Base-by-base conservation (phyloP, 192 early-diverging fungal genomes). In the Rhizophlyctis rosea region DNA sequence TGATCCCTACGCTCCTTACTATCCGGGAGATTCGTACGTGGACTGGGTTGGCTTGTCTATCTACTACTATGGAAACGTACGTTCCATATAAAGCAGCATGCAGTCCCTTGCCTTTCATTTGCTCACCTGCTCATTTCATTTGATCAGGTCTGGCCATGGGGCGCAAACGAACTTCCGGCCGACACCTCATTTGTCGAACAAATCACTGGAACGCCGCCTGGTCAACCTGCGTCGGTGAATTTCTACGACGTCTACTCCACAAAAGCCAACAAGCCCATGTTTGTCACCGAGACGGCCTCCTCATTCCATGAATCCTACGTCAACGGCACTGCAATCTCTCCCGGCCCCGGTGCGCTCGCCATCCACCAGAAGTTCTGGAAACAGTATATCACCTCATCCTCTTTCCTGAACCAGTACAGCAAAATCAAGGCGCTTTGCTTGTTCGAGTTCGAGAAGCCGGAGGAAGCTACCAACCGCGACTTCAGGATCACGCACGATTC, bases 1-100 rank as follows among this genome's bases (percentile, higher is more conserved):
- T 51, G 74, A 76, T 48, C 70, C 74, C 7, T 76, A 76, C 54
- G 4, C 48, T 21, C 67, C 74, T 21, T 76, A 73, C 56, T 76
- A 51, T 30, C 75, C 75, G 39, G 70, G 71, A 3, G 51, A 72
- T 31, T 36, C 48, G 59, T 62, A 61, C 54, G 72, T 73, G 23
- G 72, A 73, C 57, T 73, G 67, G 67, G 72, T 73, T 24, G 68
- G 72, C 4, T 13, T 69, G 34, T 70, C 69, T 3, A 44, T 73
- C 5, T 58, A 71, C 39, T 73, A 61, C 50, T 72, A 34, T 28
- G 57, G 51, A 29, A 3, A n/a, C n/a, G n/a, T n/a, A n/a, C n/a
- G n/a, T n/a, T n/a, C n/a, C n/a, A n/a, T n/a, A n/a, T n/a, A n/a
- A n/a, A n/a, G n/a, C n/a, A n/a, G n/a, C n/a, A n/a, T n/a, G n/a